Percentiles rank a stretch among this genome's conserved stretches.
Evolutionary conservation across 805 yeast species (phyloP).

Genomic region (Ogataea pignaliae): DNA sequence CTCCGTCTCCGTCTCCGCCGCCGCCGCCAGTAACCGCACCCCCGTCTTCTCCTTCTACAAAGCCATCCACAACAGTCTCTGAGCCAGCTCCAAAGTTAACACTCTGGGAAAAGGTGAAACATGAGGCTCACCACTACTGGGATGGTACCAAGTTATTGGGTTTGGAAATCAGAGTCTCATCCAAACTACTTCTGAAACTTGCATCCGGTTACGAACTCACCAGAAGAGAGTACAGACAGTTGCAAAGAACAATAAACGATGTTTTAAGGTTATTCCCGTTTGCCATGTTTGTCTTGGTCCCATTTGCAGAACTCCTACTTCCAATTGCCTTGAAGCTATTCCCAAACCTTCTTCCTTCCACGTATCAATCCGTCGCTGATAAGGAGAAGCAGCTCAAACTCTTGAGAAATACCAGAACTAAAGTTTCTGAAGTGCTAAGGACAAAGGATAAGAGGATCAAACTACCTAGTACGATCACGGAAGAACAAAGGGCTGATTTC

Average conservation of each 20-base stretch:
- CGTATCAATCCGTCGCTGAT: slow-evolving; percentile 65
- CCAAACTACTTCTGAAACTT: slow-evolving; percentile 73
- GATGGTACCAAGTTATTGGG: slow-evolving; percentile 92
- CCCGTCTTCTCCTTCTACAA: slow-evolving; percentile 4
- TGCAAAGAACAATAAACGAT: slow-evolving; percentile 82
- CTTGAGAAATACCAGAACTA: slow-evolving; percentile 55
- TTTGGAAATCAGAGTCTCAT: slow-evolving; percentile 77
- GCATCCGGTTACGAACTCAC: slow-evolving; percentile 88
- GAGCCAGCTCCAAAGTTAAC: slow-evolving; percentile 42
- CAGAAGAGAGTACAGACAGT: slow-evolving; percentile 83
- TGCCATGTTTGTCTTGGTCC: slow-evolving; percentile 81
- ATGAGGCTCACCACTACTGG: slow-evolving; percentile 88
- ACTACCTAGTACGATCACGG: slow-evolving; percentile 58
- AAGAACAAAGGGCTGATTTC: slow-evolving; percentile 71
- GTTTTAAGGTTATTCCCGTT: slow-evolving; percentile 86
- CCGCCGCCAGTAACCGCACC: not conserved
- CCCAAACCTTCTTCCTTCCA: slow-evolving; percentile 91
- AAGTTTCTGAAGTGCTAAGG: slow-evolving; percentile 57
- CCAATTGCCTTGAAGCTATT: slow-evolving; percentile 86
- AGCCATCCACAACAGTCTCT: slow-evolving; percentile 3
- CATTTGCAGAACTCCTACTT: slow-evolving; percentile 89
- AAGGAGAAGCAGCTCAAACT: slow-evolving; percentile 50
- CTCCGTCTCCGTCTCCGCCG: not conserved
- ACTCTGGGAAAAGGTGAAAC: slow-evolving; percentile 81
- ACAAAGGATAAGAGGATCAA: slow-evolving; percentile 72